These are phyloP conservation scores for Endoconidiophora laricicola DNA, from an alignment of 2,329 filamentous ascomycete genomes.

Conservation along the genomic window DNA sequence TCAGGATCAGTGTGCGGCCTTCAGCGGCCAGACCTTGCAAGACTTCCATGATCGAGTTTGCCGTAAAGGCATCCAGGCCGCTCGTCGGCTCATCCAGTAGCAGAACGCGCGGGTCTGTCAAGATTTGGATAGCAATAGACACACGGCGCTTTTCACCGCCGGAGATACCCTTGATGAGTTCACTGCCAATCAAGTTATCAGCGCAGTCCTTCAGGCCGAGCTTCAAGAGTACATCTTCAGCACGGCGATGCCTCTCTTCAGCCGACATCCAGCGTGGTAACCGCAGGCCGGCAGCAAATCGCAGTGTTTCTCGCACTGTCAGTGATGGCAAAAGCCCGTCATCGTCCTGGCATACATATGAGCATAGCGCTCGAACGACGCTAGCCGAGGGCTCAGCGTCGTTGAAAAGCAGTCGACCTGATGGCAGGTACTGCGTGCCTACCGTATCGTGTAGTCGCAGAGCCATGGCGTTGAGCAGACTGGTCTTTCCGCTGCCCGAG, in stretches of 20 bases:
- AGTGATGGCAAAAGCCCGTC: constrained; percentile 57
- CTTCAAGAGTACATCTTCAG: constrained; percentile 55
- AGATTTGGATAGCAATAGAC: constrained; percentile 60
- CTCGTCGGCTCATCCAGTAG: constrained; percentile 63
- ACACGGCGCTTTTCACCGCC: constrained; percentile 66
- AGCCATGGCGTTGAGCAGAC: constrained; percentile 57
- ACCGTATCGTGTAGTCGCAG: constrained; percentile 45
- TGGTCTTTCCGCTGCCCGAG: constrained; percentile 62
- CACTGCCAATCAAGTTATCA: constrained; percentile 55
- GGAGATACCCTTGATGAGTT: constrained; percentile 60
- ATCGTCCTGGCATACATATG: constrained; percentile 65
- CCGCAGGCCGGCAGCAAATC: constrained; percentile 53
- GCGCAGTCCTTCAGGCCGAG: constrained; percentile 67
- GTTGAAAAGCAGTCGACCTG: constrained; percentile 53
- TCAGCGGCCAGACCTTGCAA: constrained; percentile 53
- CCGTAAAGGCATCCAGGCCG: constrained; percentile 62
- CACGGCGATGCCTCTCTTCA: constrained; percentile 47
- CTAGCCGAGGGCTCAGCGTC: constrained; percentile 48
- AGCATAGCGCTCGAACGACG: constrained; percentile 55
- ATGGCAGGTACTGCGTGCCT: constrained; percentile 42
- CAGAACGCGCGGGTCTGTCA: constrained; percentile 57
- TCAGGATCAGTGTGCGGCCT: constrained; percentile 58
- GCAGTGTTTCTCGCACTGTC: constrained; percentile 59
- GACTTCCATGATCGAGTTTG: constrained; percentile 60
- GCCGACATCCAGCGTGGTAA: constrained; percentile 54